Evolutionary conservation across 208 protist genomes (phyloP).

Genomic region (Novymonas esmeraldas): DNA sequence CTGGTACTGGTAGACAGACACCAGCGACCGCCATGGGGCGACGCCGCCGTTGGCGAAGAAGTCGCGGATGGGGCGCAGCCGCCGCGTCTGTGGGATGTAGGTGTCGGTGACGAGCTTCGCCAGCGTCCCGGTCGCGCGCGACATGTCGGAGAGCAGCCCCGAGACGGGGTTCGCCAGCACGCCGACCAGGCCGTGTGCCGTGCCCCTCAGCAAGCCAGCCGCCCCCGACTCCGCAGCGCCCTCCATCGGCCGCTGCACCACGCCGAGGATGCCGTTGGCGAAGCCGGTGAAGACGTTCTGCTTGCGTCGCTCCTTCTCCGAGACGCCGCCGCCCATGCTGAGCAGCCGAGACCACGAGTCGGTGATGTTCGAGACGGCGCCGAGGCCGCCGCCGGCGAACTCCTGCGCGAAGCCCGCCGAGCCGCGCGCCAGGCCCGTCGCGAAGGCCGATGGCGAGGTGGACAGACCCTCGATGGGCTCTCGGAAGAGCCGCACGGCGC

Average conservation of each 20-base stretch:
- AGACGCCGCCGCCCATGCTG: constrained; percentile 55
- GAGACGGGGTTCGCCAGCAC: constrained; percentile 84
- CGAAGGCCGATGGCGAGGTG: constrained; percentile 77
- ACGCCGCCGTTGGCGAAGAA: constrained; percentile 83
- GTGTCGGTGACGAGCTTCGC: constrained; percentile 71
- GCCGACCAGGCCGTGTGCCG: constrained; percentile 87
- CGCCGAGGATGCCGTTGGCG: constrained; percentile 70
- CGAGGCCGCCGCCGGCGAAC: constrained; percentile 74
- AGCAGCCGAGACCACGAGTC: constrained; percentile 75
- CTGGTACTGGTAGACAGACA: constrained; percentile 81
- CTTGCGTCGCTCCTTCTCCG: constrained; percentile 52
- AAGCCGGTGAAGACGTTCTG: constrained; percentile 67
- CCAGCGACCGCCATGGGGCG: constrained; percentile 58
- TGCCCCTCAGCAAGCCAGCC: constrained; percentile 77
- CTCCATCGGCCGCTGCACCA: constrained; percentile 86
- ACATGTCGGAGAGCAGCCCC: constrained; percentile 85
- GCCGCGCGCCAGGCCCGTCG: constrained; percentile 71
- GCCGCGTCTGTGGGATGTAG: constrained; percentile 69
- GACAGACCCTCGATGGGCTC: constrained; percentile 80
- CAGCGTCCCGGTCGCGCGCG: constrained; percentile 56
- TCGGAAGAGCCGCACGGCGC: constrained; percentile 81
- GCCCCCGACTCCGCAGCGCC: constrained; percentile 79
- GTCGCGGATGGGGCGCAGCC: constrained; percentile 60
- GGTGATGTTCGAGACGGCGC: constrained; percentile 82
- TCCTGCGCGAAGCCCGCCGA: constrained; percentile 69